A percentile compares a stretch with the other conserved stretches of the same genome.
phyloP scores from a whole-genome alignment of 163 green algal species.

The Scenedesmus sp. region DNA sequence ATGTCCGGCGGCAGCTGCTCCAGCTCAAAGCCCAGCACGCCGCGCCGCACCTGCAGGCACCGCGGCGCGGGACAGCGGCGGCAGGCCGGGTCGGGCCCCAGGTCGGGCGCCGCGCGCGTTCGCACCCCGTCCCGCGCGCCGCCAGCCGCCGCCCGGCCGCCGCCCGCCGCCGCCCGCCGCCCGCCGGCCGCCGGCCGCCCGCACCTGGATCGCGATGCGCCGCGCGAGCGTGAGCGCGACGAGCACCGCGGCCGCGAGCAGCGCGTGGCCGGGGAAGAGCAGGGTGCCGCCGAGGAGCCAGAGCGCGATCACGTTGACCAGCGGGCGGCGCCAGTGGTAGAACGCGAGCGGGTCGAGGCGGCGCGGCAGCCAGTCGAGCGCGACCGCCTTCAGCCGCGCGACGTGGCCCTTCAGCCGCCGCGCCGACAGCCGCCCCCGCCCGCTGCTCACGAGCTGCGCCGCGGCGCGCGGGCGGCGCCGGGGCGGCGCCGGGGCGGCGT shows the following conservation, averaged over 20 bases:
- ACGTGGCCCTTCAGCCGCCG: conserved; percentile 27
- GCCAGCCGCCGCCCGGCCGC: no score
- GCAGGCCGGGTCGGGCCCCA: no score
- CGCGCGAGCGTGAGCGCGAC: conserved; percentile 18
- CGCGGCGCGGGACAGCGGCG: background rate
- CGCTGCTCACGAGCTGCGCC: background rate
- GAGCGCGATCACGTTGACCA: conserved; percentile 33
- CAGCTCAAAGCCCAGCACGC: conserved; percentile 43
- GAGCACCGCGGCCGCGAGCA: conserved; percentile 1
- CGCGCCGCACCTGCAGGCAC: conserved; percentile 13
- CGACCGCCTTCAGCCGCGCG: conserved; percentile 30
- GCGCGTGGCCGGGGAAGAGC: conserved; percentile 19
- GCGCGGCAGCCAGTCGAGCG: conserved; percentile 43
- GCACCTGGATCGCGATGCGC: conserved; percentile 24
- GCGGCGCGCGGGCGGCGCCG: background rate
- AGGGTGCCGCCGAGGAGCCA: conserved; percentile 36
- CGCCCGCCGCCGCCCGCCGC: no score
- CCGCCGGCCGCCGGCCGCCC: no score
- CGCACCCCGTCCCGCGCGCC: no score
- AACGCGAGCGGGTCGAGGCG: conserved; percentile 38
- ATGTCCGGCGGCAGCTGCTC: conserved; percentile 39
- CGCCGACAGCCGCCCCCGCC: background rate
- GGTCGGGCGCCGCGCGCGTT: no score
- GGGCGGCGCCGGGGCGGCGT: no score
- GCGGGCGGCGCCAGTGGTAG: conserved; percentile 34